Conservation (phyloP, 2,329 filamentous ascomycete genomes). For the Periconia digitata region DNA sequence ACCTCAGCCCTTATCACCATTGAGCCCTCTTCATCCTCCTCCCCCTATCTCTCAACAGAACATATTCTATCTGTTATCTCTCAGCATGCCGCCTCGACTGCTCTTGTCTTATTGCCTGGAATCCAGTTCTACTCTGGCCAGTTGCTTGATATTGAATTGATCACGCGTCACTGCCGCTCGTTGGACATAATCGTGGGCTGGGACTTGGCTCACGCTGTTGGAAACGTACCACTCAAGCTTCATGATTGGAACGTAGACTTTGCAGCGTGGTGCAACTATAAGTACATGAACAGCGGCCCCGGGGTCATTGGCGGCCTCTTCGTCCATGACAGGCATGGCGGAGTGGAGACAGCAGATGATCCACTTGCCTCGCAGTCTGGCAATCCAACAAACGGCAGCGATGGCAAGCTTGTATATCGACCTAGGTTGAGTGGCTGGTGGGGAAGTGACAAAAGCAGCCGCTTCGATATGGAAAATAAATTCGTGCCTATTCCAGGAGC, state of each 20-base stretch:
- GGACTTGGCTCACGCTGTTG: conserved; percentile 85
- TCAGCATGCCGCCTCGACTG: conserved; percentile 69
- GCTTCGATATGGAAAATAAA: conserved; percentile 81
- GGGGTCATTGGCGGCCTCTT: conserved; percentile 80
- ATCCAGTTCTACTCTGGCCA: conserved; percentile 94
- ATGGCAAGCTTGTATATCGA: conserved; percentile 53
- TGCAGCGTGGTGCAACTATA: conserved; percentile 91
- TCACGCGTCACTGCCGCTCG: conserved; percentile 74
- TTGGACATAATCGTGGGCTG: conserved; percentile 76
- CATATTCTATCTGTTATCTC: conserved; percentile 74
- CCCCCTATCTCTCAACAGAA: conserved; percentile 67
- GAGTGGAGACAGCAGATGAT: conserved; percentile 44
- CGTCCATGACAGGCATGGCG: conserved; percentile 74
- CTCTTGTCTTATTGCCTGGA: conserved; percentile 78
- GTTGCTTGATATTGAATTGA: conserved; percentile 77
- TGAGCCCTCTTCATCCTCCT: conserved; percentile 55
- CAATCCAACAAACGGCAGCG: conserved; percentile 7
- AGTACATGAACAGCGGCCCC: conserved; percentile 86
- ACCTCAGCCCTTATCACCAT: conserved; percentile 72
- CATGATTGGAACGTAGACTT: conserved; percentile 94
- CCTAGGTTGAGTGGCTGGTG: conserved; percentile 83
- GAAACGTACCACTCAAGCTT: conserved; percentile 76
- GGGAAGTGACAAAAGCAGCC: conserved; percentile 73
- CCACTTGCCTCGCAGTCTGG: conserved; percentile 36
- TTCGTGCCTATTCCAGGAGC: conserved; percentile 80